Conservation (phyloP, 805 yeast species). For the Kluyveromyces aestuarii region DNA sequence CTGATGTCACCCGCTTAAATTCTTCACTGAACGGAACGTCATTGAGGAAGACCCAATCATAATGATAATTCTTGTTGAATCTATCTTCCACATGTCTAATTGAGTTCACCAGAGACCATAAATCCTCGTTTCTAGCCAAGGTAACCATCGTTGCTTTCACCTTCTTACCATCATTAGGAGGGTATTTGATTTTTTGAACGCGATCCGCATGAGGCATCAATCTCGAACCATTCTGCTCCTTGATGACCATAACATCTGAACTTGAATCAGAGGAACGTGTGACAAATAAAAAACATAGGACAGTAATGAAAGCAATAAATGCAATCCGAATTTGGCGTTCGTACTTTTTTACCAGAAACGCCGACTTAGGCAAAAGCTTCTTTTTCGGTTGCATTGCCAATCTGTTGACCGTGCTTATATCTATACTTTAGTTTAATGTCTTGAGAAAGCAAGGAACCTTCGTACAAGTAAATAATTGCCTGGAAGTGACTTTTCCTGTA, state of each 20-base stretch:
- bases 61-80: constrained; percentile 51
- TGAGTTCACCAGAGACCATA: constrained; percentile 47
- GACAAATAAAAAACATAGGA: constrained; percentile 11
- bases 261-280: not conserved
- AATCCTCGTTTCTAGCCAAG: constrained; percentile 59
- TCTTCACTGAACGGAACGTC: constrained; percentile 53
- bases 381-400: constrained; percentile 14
- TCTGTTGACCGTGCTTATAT: not conserved
- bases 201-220: constrained; percentile 24
- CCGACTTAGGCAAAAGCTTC: constrained; percentile 26
- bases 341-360: constrained; percentile 22
- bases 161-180: constrained; percentile 26
- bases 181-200: constrained; percentile 23
- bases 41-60: constrained; percentile 76
- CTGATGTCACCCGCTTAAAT: constrained; percentile 41
- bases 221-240: not conserved
- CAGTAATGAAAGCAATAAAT: constrained; percentile 11
- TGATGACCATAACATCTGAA: not conserved
- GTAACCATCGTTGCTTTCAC: constrained; percentile 63
- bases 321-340: constrained; percentile 18
- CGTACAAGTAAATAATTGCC: too few relatives aligned
- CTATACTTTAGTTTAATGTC: not conserved
- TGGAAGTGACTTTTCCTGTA: too few relatives aligned
- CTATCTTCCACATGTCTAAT: constrained; percentile 57
- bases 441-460: not conserved